Percentiles rank a stretch among this genome's conserved stretches.
phyloP scores from a whole-genome alignment of 495 filamentous ascomycete species.

The Podospora australis region DNA sequence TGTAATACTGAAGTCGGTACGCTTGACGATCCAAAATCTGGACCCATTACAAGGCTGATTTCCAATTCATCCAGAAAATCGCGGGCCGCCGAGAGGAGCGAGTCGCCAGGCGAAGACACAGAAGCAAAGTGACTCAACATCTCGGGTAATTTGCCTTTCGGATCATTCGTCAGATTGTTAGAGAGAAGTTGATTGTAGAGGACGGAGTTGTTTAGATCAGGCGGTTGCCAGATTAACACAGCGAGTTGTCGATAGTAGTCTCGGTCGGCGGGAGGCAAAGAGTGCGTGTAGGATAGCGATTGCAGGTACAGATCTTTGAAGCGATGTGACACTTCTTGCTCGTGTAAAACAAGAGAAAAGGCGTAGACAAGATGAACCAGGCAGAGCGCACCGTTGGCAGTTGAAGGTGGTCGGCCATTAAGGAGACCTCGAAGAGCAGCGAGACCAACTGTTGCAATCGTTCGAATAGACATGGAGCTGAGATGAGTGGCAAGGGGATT shows the following conservation, averaged over 20 bases:
- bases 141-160: constrained; percentile 39
- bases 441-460: constrained; percentile 33
- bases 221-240: constrained; percentile 34
- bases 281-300: constrained; percentile 29
- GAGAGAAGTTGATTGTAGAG: too few species aligned
- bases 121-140: constrained; percentile 6
- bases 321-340: constrained; percentile 21
- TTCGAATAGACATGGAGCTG: constrained; percentile 27
- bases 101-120: constrained; percentile 20
- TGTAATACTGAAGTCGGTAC: constrained; percentile 29
- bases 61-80: constrained; percentile 46
- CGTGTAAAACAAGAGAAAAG: constrained; percentile 37
- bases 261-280: constrained; percentile 23
- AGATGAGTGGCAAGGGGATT: constrained; percentile 35
- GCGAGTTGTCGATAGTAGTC: constrained; percentile 29
- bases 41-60: constrained; percentile 28
- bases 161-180: too few species aligned
- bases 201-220: too few species aligned
- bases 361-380: constrained; percentile 41
- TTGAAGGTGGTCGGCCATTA: constrained; percentile 22
- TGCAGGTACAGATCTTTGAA: constrained; percentile 33
- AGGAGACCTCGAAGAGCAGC: constrained; percentile 28
- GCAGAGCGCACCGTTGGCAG: constrained; percentile 35
- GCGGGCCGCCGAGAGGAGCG: constrained; percentile 31
- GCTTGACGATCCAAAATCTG: constrained; percentile 19